Percentiles rank a stretch among this genome's conserved stretches.
Conservation (phyloP, 306 rosid species). For the Hippophae rhamnoides region DNA sequence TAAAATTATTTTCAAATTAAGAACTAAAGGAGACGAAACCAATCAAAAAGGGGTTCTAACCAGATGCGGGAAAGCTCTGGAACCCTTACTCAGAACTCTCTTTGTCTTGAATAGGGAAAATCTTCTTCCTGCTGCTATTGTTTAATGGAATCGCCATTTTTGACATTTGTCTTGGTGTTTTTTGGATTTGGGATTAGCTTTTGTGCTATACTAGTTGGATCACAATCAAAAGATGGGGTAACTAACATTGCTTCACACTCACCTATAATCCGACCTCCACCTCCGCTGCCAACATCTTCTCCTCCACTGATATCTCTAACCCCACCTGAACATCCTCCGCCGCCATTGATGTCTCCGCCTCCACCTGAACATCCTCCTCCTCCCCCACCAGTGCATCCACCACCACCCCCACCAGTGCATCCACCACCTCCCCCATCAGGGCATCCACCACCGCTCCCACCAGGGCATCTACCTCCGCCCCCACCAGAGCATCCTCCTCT, state of each 20-base stretch:
- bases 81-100: slow-evolving; percentile 9
- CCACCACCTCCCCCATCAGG: too few species aligned
- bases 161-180: slow-evolving; percentile 34
- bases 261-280: neutral
- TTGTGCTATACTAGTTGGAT: slow-evolving; percentile 32
- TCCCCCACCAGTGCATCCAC: neutral
- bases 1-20: slow-evolving; percentile 5
- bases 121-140: slow-evolving; percentile 8
- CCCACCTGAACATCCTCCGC: neutral
- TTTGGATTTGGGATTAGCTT: slow-evolving; percentile 32
- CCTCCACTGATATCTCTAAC: neutral
- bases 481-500: neutral
- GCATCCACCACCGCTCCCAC: neutral
- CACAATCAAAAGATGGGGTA: slow-evolving; percentile 13
- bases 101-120: slow-evolving; percentile 8
- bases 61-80: slow-evolving; percentile 31
- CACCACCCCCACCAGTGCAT: neutral
- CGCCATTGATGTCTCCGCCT: neutral
- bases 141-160: slow-evolving; percentile 53
- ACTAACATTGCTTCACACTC: neutral
- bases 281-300: neutral
- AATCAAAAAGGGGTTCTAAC: slow-evolving; percentile 9
- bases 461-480: neutral
- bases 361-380: neutral
- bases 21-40: slow-evolving; percentile 10